Evolutionary conservation across 176 grass and related monocot species (phyloP).

Genomic region (Metroxylon sagu): DNA sequence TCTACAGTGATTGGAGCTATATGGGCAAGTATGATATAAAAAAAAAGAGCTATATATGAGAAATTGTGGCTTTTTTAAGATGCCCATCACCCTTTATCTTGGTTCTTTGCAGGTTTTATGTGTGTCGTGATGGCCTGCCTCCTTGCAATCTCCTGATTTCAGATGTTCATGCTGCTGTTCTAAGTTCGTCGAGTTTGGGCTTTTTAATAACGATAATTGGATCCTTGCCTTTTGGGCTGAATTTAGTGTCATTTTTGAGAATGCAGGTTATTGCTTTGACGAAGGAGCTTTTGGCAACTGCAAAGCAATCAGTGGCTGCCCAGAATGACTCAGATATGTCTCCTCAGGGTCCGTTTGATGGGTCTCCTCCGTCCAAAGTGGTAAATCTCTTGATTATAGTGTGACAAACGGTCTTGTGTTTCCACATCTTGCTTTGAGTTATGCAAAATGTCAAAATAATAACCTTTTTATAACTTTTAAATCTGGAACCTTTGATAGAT

Average conservation of each 20-base stretch:
- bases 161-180: conserved; percentile 66
- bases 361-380: neutral
- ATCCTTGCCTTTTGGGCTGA: conserved; percentile 18
- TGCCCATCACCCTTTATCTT: conserved; percentile 82
- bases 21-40: conserved; percentile 28
- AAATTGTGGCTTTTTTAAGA: conserved; percentile 37
- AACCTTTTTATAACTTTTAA: too few species aligned
- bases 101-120: conserved; percentile 80
- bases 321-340: conserved; percentile 31
- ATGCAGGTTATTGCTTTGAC: conserved; percentile 74
- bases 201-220: conserved; percentile 13
- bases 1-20: conserved; percentile 37
- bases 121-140: conserved; percentile 42
- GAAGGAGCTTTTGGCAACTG: conserved; percentile 70
- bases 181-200: conserved; percentile 34
- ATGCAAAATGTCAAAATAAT: too few species aligned
- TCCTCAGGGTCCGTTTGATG: conserved; percentile 12
- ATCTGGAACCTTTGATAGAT: too few species aligned
- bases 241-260: conserved; percentile 10
- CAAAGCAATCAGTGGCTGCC: conserved; percentile 42
- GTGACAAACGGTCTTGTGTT: too few species aligned
- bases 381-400: neutral
- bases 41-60: conserved; percentile 27
- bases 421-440: too few species aligned
- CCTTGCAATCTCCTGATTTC: conserved; percentile 39